Conservation (phyloP, 306 rosid genomes). For the Senna tora region DNA sequence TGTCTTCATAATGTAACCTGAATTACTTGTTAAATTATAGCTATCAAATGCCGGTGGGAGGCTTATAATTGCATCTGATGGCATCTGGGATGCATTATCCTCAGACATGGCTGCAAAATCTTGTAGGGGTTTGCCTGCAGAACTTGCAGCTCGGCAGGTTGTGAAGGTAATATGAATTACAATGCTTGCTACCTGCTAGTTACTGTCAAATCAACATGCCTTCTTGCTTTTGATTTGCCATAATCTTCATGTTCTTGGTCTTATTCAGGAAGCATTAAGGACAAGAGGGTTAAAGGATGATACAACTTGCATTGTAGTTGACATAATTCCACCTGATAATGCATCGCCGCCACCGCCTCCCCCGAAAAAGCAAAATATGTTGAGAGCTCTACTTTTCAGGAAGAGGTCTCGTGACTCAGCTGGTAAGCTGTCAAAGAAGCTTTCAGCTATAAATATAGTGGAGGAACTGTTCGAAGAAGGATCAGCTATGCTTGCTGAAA, state of each 20-base stretch:
- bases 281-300: conserved; percentile 91
- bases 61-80: conserved; percentile 95
- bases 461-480: conserved; percentile 98
- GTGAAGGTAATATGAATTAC: conserved; percentile 68
- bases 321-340: conserved; percentile 82
- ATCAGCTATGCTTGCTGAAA: conserved; percentile 98
- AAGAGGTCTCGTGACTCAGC: conserved; percentile 64
- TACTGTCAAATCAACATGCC: conserved; percentile 27
- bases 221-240: conserved; percentile 28
- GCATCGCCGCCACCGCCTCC: conserved; percentile 56
- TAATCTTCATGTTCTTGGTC: conserved; percentile 28
- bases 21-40: conserved; percentile 48
- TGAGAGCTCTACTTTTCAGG: conserved; percentile 66
- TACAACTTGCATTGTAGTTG: conserved; percentile 91
- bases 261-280: conserved; percentile 74
- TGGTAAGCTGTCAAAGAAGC: conserved; percentile 74
- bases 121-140: conserved; percentile 88
- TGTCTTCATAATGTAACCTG: conserved; percentile 36
- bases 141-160: conserved; percentile 92
- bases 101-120: conserved; percentile 89
- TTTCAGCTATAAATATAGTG: conserved; percentile 78
- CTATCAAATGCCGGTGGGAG: conserved; percentile 89
- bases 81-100: conserved; percentile 95
- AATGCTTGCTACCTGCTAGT: conserved; percentile 20
- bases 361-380: conserved; percentile 66